Percentiles rank a stretch among this genome's conserved stretches.
phyloP scores from a whole-genome alignment of 2,329 filamentous ascomycete genomes.

The Raffaelea ambrosiae region DNA sequence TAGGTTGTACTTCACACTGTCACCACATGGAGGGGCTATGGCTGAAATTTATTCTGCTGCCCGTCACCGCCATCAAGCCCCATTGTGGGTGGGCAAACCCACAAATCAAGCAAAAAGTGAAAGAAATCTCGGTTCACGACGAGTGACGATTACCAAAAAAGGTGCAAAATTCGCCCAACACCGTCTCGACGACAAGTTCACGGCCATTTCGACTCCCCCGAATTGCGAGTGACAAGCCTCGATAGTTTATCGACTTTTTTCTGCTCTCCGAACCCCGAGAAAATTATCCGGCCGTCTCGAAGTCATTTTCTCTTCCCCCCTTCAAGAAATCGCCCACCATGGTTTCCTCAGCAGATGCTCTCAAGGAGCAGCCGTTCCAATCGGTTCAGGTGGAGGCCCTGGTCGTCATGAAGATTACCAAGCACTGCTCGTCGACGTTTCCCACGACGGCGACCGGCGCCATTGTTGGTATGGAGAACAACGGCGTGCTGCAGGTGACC shows the following conservation, averaged over 20 bases:
- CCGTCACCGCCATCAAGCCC: conserved; percentile 5
- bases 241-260: too few species aligned
- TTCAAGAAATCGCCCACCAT: background rate
- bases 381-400: conserved; percentile 91
- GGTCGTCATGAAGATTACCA: conserved; percentile 97
- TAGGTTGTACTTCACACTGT: too few species aligned
- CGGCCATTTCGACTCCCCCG: too few species aligned
- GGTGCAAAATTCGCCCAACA: too few species aligned
- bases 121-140: conserved; percentile 1
- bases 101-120: conserved; percentile 8
- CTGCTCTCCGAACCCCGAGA: too few species aligned
- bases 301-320: background rate
- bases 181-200: conserved; percentile 2
- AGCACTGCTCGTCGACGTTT: conserved; percentile 82
- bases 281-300: too few species aligned
- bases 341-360: conserved; percentile 33
- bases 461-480: conserved; percentile 86
- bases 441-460: conserved; percentile 84
- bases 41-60: conserved; percentile 4
- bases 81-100: conserved; percentile 4
- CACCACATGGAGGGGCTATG: background rate
- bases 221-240: too few species aligned
- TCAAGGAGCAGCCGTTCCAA: conserved; percentile 66
- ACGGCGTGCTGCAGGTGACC: conserved; percentile 76
- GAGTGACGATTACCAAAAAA: too few species aligned